These are phyloP conservation scores for Eucalyptus marginata DNA, from an alignment of 345 rosid genomes.

Conservation along the genomic window DNA sequence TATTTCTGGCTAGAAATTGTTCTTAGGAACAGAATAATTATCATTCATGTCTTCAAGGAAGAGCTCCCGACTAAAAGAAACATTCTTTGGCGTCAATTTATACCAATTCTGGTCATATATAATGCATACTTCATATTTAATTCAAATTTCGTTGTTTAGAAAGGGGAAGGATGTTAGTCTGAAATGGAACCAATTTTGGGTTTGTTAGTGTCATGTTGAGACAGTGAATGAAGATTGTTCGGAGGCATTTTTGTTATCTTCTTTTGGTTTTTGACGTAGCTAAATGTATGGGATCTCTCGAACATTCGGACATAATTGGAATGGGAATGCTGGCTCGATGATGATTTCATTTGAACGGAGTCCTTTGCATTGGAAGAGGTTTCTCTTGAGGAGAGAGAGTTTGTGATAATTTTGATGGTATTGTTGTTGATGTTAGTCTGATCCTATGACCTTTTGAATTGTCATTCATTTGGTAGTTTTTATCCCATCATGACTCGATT, in stretches of 20 bases:
- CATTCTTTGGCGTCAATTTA: accelerated
- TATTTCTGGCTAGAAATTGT: too few relatives aligned
- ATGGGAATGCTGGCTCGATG: not conserved
- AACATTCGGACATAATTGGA: too few relatives aligned
- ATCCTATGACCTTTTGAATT: too few relatives aligned
- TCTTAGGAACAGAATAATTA: too few relatives aligned
- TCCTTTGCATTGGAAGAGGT: not conserved
- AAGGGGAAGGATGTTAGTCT: not conserved
- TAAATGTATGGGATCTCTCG: not conserved
- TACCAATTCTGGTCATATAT: too few relatives aligned
- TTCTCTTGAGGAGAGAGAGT: too few relatives aligned
- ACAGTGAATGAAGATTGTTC: not conserved
- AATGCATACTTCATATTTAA: too few relatives aligned
- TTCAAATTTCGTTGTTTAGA: too few relatives aligned
- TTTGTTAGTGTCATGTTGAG: not conserved
- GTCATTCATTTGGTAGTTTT: not conserved
- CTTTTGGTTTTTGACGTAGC: not conserved
- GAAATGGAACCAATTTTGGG: not conserved
- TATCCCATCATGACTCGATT: not conserved
- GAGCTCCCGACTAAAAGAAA: accelerated
- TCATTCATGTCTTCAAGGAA: too few relatives aligned
- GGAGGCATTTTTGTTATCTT: not conserved
- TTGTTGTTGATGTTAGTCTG: not conserved
- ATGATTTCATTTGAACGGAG: not conserved
- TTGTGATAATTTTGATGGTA: too few relatives aligned